phyloP scores from a whole-genome alignment of 306 rosid genomes.

The Argentina anserina region DNA sequence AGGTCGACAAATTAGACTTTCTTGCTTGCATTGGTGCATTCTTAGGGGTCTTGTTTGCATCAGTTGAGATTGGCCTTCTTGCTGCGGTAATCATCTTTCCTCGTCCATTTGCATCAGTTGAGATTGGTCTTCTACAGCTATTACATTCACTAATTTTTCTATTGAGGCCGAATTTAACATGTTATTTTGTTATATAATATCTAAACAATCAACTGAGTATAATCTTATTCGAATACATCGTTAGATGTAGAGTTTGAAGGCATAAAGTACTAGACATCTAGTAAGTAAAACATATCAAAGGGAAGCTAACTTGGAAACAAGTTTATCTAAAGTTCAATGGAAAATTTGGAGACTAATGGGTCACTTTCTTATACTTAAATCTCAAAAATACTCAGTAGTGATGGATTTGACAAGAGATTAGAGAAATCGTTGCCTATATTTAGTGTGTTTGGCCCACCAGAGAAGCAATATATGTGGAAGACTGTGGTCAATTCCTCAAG shows the following conservation, averaged over 20 bases:
- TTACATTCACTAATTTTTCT: not conserved
- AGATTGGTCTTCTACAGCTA: constrained; percentile 60
- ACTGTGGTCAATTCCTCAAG: not conserved
- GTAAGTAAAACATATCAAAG: not conserved
- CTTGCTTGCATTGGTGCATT: constrained; percentile 71
- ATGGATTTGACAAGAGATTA: not conserved
- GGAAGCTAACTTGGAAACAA: not conserved
- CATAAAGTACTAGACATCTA: not conserved
- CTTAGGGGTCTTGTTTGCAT: constrained; percentile 77
- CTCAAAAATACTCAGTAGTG: not conserved
- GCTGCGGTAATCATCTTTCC: constrained; percentile 46
- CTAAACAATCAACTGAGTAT: not conserved
- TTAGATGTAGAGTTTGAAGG: not conserved
- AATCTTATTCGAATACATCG: not conserved
- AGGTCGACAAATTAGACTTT: constrained; percentile 79
- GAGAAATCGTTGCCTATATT: not conserved
- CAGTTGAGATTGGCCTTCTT: constrained; percentile 83
- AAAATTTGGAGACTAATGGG: not conserved
- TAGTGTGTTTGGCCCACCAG: not conserved
- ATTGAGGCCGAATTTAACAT: not conserved
- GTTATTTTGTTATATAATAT: not conserved
- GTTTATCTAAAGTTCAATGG: not conserved
- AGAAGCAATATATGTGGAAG: not conserved
- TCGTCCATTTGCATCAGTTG: constrained; percentile 40
- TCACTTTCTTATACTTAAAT: not conserved